Base-by-base conservation (phyloP, 2,329 filamentous ascomycete species). In the Aureobasidium pullulans region DNA sequence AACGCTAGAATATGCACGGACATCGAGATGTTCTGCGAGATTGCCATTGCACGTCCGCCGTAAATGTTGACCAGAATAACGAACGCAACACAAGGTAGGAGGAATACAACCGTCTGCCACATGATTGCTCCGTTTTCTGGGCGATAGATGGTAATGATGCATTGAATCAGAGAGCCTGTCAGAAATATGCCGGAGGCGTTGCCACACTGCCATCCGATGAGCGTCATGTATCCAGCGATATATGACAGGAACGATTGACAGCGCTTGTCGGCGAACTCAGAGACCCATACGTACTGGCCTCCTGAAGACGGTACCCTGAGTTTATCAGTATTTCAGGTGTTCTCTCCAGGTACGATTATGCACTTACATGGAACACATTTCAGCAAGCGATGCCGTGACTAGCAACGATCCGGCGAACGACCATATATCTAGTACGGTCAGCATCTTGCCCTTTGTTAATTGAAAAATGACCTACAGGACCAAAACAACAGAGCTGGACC, bases 1-100 rank as follows among this genome's bases (percentile, higher is more conserved):
- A 70, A 76, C 31, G 68, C 72, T 16, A 76, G 63, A 36, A 73
- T 62, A 56, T 76, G 74, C 1, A 75, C 53, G 10, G 71, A 67
- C 39, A 76, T 66, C 23, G 73, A 65, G 2, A 72, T 39, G 42
- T 73, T 74, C 47, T 76, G 69, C 11, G 72, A 66, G 1, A 23
- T 19, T 3, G 31, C 43, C 10, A 48, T 47, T 13, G 34, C n/a
- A n/a, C 54, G 54, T 1, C 34, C n/a, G 23, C 54, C 34, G 10
- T 57, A 57, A 10, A 57, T 48, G 13, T 47, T 57, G 19, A 34
- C n/a, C 6, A 57, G 5, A 2, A 57, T 48, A 5, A 40, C 42
- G 3, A 57, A 11, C n/a, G 10, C 43, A 13, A 48, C 19, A 36
- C 7, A 39, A 6, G 54, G 54, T 10, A 57, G 13, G 4, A 47